Evolutionary conservation across 139 green algal species (phyloP), one percentile per base, ranked within the genome.

Genomic region (Chlamydomonas incerta): DNA sequence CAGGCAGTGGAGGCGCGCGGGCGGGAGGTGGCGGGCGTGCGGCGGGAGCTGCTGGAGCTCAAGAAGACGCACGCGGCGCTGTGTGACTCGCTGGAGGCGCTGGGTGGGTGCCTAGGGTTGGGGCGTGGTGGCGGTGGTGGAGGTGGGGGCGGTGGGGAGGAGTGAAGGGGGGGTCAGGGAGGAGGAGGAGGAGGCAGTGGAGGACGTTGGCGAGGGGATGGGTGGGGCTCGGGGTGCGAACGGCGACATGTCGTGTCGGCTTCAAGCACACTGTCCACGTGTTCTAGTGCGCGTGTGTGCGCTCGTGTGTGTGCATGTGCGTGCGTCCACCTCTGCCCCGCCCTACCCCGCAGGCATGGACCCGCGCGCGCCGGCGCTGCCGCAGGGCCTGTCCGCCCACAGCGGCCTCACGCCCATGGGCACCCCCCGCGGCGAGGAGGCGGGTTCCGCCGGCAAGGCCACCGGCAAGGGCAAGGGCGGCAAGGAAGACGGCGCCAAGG

Each of bases 11-110:
- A 86, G 68, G 80, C 68, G 9, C 80, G 80, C 2, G 68, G 68
- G 3, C 65, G 80, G 5, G 80, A 86, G 80, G 80, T 86, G 80
- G 68, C 52, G 26, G 80, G 68, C 46, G 68, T 86, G 34, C 68
- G 68, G 52, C 50, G 68, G 80, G 80, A 86, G 80, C 68, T 86
- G 80, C 80, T 86, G 52, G 80, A 86, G 23, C 33, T 55, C 28
- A 77, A 79, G 55, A 86, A 86, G 80, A 23, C 50, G 9, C 41
- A 86, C 79, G 14, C 46, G 47, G 4, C 14, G 65, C 79, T 85
- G 65, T 85, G 79, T 18, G 47, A 75, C 26, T n/a, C 46, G 31
- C 79, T 85, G 63, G 79, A 85, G 67, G 66, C 31, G 31, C 23
- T 85, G 4, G 79, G 79, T 85, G 46, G 21, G 77, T 10, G 33